Base-by-base conservation (phyloP, 1,139 yeast species). In the Hansenula anomala region DNA sequence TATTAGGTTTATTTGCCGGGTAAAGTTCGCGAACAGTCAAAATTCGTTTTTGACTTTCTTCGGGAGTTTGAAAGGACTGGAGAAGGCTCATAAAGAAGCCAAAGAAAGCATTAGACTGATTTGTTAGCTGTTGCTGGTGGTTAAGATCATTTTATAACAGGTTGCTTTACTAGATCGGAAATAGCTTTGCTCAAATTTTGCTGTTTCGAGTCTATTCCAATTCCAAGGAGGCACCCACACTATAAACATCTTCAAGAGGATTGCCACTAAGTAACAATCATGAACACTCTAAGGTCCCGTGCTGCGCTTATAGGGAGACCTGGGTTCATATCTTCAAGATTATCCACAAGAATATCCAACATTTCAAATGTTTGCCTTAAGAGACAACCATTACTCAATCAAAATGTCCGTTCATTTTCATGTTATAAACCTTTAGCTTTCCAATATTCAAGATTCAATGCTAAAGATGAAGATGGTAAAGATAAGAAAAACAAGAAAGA, bases 401-500 rank as follows among this genome's bases (percentile, higher is more conserved):
- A 14, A n/a, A 30, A 30, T 23, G 20, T 15, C 15, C 33, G 33
- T 23, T 14, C 16, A 4, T 25, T 32, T 18, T 32, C 34, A 7
- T 17, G 15, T 9, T 19, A 32, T 15, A 12, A 16, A 4, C 34
- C 22, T 3, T 24, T 32, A 13, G 8, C 2, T 7, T 32, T 32
- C 17, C 20, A 24, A 9, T 13, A 25, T 16, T 15, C 29, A 11
- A 32, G 28, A 16, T 31, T 23, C 26, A 24, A 32, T 13, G 22
- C 9, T 4, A 34, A 49, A 23, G 38, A 43, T n/a, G 30, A 47
- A 7, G 34, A 46, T 17, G 30, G 45, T 8, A 36, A 49, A 2
- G 28, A 45, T 14, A 22, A 45, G 2, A 33, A 48, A 23, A 44
- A 59, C 16, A 44, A 54, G 13, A 47, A 52, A 22, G 47, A 58